Evolutionary conservation across 1,139 yeast species (phyloP).

Genomic region (Pichia sp.): DNA sequence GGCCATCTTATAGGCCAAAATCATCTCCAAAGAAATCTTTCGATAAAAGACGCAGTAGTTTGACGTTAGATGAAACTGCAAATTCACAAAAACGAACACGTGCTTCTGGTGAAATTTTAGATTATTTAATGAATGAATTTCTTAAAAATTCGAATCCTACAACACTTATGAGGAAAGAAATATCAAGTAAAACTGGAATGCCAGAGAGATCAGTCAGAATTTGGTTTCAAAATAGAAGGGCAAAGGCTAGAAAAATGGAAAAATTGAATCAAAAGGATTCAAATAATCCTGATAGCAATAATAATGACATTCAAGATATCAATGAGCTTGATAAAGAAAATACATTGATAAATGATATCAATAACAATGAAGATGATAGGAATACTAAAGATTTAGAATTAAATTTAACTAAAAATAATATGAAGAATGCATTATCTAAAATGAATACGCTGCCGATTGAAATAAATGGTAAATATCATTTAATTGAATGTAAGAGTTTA

Average conservation of each 20-base stretch:
- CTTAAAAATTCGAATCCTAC: constrained; percentile 65
- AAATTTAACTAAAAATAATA: constrained; percentile 1
- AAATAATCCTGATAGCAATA: not conserved
- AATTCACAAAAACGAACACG: constrained; percentile 39
- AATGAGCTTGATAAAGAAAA: no score
- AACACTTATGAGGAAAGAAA: constrained; percentile 60
- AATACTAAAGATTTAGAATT: not conserved
- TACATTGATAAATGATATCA: not conserved
- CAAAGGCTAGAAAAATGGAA: constrained; percentile 62
- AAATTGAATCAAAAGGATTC: constrained; percentile 33
- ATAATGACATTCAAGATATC: not conserved
- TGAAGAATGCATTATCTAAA: constrained; percentile 8
- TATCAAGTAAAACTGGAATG: constrained; percentile 75
- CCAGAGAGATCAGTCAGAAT: constrained; percentile 87
- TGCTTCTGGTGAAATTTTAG: constrained; percentile 82
- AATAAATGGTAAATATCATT: constrained; percentile 59
- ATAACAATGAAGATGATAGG: not conserved
- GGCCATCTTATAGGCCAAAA: constrained; percentile 1
- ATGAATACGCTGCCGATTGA: constrained; percentile 38
- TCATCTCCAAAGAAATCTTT: constrained; percentile 12
- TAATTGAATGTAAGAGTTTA: constrained; percentile 59
- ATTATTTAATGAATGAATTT: constrained; percentile 63
- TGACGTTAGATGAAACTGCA: constrained; percentile 4
- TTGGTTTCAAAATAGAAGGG: constrained; percentile 92
- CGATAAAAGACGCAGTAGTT: constrained; percentile 11